Evolutionary conservation across 2,329 filamentous ascomycete genomes (phyloP), one percentile per base, ranked within the genome.

Genomic region (Beauveria caledonica): DNA sequence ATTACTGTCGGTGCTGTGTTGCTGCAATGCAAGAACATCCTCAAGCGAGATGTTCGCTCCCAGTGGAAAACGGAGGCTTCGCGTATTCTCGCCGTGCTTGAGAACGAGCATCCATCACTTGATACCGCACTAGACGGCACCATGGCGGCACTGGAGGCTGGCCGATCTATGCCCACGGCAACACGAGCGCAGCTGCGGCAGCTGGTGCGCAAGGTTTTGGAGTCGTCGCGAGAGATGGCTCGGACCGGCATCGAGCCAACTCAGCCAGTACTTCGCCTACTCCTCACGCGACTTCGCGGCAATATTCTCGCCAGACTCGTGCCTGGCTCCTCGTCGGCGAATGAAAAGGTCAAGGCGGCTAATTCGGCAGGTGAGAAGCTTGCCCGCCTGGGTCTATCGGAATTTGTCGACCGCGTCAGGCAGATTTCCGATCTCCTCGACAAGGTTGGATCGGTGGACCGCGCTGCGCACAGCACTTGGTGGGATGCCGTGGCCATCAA

Each of bases 11-110:
- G 87, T 1, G 87, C 89, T 0, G 87, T 93, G 52, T 76, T 92
- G 29, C 76, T 93, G 15, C 90, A 91, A 56, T 88, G 87, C 72
- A 94, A 94, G 76, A 93, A 92, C 66, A 78, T 93, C 8, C 80
- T 94, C 36, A 92, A 92, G 73, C 85, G 90, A 17, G 89, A 93
- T 68, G 88, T 91, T 3, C 85, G 90, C 49, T 82, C 83, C 13
- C 85, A 87, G 21, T 94, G 90, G 90, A 90, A 87, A 72, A 83
- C 79, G 25, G 87, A 92, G 72, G 87, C 88, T 0, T 77, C 78
- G 3, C 84, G 89, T n/a, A 83, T 92, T 64, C 84, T 88, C 76
- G 75, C 82, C 1, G 82, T 90, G 1, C 80, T 92, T 11, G 86
- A 88, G 64, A 81, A 78, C 15, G 74, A 79, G 39, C 72, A 79